These are phyloP conservation scores for Drosera spatulata DNA, from an alignment of 179 eudicot genomes.

Conservation along the genomic window DNA sequence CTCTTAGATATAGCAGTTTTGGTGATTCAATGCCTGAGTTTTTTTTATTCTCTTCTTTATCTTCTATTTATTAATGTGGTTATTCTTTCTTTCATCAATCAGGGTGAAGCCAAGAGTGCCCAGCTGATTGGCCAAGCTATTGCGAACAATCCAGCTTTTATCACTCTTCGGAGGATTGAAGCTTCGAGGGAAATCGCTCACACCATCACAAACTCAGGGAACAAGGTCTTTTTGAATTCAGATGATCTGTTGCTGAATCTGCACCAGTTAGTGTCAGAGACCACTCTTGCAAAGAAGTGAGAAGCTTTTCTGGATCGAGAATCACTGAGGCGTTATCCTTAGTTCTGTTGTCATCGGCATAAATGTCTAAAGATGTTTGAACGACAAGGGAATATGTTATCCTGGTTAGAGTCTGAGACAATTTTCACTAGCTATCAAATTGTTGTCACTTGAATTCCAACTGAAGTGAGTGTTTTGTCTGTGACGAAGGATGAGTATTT, in stretches of 20 bases:
- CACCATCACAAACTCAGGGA: conserved; percentile 19
- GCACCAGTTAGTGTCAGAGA: conserved; percentile 9
- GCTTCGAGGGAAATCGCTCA: conserved; percentile 34
- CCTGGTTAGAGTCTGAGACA: no score
- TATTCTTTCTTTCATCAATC: background rate
- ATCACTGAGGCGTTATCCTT: no score
- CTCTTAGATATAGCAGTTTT: no score
- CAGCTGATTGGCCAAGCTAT: conserved; percentile 40
- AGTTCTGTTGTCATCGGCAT: no score
- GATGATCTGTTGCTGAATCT: conserved; percentile 34
- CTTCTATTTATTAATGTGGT: background rate
- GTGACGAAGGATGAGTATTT: no score
- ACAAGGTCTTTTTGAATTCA: conserved; percentile 32
- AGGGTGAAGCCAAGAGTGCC: conserved; percentile 43
- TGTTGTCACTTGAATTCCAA: no score
- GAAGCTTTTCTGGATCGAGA: background rate
- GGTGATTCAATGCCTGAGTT: no score
- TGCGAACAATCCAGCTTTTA: conserved; percentile 34
- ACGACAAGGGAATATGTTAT: no score
- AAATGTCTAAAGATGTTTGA: no score
- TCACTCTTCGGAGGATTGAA: conserved; percentile 29
- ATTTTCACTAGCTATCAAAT: no score
- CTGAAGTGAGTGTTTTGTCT: no score
- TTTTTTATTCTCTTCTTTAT: no score
- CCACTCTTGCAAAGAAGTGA: background rate